phyloP scores from a whole-genome alignment of 179 eudicot genomes.

The Beta corolliflora region DNA sequence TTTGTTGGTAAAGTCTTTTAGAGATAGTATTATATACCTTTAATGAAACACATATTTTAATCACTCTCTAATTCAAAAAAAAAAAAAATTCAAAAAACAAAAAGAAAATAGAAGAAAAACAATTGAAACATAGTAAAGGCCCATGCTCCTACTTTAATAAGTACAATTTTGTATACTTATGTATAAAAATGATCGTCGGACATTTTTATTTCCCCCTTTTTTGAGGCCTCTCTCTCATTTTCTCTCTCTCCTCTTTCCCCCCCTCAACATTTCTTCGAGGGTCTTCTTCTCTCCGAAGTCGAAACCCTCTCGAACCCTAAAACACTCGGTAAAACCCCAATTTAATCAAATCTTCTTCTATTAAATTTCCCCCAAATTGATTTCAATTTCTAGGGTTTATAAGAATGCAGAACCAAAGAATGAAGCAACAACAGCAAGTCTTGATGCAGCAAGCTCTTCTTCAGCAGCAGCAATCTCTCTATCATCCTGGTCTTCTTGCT shows the following conservation, averaged over 20 bases:
- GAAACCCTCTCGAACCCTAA: slow-evolving; percentile 29
- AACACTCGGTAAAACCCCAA: background rate
- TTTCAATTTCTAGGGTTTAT: slow-evolving; percentile 7
- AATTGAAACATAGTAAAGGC: no score
- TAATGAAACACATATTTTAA: no score
- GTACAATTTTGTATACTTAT: background rate
- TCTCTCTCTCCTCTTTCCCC: slow-evolving; percentile 15
- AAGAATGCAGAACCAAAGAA: slow-evolving; percentile 62
- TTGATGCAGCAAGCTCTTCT: slow-evolving; percentile 91
- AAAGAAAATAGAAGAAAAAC: no score
- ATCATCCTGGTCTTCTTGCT: slow-evolving; percentile 87
- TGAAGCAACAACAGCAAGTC: slow-evolving; percentile 75
- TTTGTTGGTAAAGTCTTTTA: no score
- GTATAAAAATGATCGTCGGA: background rate
- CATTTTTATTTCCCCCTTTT: background rate
- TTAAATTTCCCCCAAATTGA: background rate
- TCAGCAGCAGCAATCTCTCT: slow-evolving; percentile 82
- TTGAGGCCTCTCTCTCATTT: slow-evolving; percentile 24
- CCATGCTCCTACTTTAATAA: no score
- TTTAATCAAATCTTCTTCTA: background rate
- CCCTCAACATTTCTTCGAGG: slow-evolving; percentile 22
- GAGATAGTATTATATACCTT: no score
- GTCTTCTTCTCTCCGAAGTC: slow-evolving; percentile 19
- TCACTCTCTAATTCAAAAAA: no score
- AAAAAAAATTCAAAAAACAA: no score